phyloP scores from a whole-genome alignment of 2,329 filamentous ascomycete species.

The Nannizziopsis arthrosporioides region DNA sequence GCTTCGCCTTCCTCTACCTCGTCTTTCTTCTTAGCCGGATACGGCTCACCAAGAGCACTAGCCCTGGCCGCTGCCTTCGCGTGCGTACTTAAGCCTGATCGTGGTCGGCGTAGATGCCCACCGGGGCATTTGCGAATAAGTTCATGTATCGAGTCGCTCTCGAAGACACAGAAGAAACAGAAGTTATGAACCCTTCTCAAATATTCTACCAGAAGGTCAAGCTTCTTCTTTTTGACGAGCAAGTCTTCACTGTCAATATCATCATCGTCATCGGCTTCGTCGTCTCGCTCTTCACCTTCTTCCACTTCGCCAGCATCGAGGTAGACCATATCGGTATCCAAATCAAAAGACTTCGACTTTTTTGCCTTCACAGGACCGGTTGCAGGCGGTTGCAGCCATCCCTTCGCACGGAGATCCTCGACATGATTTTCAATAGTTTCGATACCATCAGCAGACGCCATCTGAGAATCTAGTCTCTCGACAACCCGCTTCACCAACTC shows the following conservation, averaged over 20 bases:
- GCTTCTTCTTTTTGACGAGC: slow-evolving; percentile 85
- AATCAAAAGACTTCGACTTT: slow-evolving; percentile 42
- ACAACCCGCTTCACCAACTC: slow-evolving; percentile 71
- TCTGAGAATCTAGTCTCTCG: slow-evolving; percentile 71
- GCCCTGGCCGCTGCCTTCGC: slow-evolving; percentile 77
- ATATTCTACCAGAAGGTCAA: slow-evolving; percentile 93
- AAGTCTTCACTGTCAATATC: slow-evolving; percentile 85
- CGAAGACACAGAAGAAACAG: slow-evolving; percentile 99
- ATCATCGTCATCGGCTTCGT: slow-evolving; percentile 50
- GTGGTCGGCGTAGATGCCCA: slow-evolving; percentile 85
- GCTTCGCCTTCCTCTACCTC: slow-evolving; percentile 52
- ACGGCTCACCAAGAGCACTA: slow-evolving; percentile 68
- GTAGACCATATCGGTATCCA: slow-evolving; percentile 31
- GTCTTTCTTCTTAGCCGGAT: slow-evolving; percentile 69
- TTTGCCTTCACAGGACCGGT: slow-evolving; percentile 32
- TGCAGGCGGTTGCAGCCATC: slow-evolving; percentile 57
- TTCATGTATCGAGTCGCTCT: slow-evolving; percentile 94
- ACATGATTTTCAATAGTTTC: slow-evolving; percentile 77
- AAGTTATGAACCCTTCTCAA: slow-evolving; percentile 94
- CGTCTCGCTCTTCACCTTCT: slow-evolving; percentile 68
- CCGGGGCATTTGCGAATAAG: slow-evolving; percentile 90
- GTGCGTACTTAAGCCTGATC: slow-evolving; percentile 69
- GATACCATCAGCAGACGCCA: slow-evolving; percentile 66
- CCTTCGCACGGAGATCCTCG: slow-evolving; percentile 64
- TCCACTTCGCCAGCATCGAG: slow-evolving; percentile 55